Conservation (phyloP, 1,284 basidiomycete species). For the Wallemia hederae region DNA sequence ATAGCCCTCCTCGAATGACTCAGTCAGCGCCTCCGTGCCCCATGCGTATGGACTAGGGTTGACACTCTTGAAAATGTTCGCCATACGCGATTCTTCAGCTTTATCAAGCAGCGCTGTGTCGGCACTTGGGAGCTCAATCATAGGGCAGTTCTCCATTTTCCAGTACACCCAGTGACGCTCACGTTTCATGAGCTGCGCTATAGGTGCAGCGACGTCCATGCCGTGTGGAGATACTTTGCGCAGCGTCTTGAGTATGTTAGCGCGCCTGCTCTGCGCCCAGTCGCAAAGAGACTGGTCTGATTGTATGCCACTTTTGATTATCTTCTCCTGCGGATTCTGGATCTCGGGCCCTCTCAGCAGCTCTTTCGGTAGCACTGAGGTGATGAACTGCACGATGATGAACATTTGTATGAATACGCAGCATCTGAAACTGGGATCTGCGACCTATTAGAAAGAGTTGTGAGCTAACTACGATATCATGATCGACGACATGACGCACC, state of each 20-base stretch:
- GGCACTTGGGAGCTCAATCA: neutral
- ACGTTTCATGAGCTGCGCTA: neutral
- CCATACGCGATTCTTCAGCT: neutral
- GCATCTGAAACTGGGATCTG: neutral
- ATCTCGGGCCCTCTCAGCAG: neutral
- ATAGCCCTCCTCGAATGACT: neutral
- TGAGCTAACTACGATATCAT: neutral
- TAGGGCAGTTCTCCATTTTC: neutral
- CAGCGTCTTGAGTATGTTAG: neutral
- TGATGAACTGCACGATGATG: neutral
- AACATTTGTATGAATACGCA: neutral
- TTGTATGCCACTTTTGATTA: neutral
- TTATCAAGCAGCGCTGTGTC: neutral
- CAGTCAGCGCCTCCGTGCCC: neutral
- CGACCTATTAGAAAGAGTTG: neutral
- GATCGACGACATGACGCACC: neutral
- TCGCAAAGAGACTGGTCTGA: neutral
- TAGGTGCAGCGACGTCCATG: neutral
- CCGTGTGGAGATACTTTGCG: neutral
- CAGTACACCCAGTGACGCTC: neutral
- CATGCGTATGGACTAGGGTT: neutral
- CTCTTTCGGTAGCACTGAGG: neutral
- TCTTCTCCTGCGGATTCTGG: neutral
- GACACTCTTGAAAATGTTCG: neutral
- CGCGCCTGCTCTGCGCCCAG: neutral